These are phyloP conservation scores for Rhizopogon roseolus DNA, from an alignment of 768 basidiomycete genomes.

Conservation along the genomic window DNA sequence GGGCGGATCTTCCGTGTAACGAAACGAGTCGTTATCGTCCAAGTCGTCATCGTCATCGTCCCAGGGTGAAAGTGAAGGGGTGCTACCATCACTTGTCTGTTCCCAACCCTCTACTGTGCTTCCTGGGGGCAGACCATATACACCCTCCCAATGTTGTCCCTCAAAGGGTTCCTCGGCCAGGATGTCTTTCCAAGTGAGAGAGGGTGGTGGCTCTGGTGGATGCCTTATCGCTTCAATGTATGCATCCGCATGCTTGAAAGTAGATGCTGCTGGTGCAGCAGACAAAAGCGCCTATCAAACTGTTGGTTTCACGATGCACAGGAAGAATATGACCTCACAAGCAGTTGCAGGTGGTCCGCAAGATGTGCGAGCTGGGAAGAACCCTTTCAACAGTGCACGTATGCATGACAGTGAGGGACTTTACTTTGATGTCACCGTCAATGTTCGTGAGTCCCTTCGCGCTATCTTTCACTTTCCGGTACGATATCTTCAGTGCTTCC, in stretches of 20 bases:
- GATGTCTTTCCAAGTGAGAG: conserved; percentile 75
- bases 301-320: neutral
- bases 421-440: conserved; percentile 62
- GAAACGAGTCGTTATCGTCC: conserved; percentile 15
- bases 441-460: conserved; percentile 49
- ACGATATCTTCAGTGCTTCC: conserved; percentile 53
- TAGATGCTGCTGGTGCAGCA: conserved; percentile 41
- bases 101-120: conserved; percentile 39
- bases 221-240: conserved; percentile 46
- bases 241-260: conserved; percentile 47
- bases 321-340: conserved; percentile 40
- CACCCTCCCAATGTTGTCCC: conserved; percentile 82
- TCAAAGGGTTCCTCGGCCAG: conserved; percentile 80
- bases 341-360: conserved; percentile 68
- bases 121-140: conserved; percentile 51
- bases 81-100: conserved; percentile 49
- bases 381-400: conserved; percentile 4
- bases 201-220: conserved; percentile 33
- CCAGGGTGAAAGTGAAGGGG: conserved; percentile 65
- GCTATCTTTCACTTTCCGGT: conserved; percentile 45
- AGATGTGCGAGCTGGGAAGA: conserved; percentile 45
- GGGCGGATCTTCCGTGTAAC: neutral
- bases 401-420: neutral
- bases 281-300: conserved; percentile 51
- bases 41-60: conserved; percentile 46